These are phyloP conservation scores for Vigna trinervia DNA, from an alignment of 306 rosid species.

Conservation along the genomic window DNA sequence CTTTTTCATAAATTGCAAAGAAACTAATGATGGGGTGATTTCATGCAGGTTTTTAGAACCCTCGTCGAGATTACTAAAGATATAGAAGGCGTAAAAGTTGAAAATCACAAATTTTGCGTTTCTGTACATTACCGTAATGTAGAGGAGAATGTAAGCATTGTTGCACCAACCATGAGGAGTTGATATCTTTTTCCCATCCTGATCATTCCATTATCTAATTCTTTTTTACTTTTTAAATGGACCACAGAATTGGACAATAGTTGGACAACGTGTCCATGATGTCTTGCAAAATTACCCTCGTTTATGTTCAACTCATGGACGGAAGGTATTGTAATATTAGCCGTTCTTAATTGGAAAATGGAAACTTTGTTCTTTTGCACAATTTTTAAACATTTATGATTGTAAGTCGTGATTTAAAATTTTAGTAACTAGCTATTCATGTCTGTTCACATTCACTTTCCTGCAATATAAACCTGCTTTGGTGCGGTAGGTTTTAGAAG, in stretches of 20 bases:
- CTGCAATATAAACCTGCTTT: background rate
- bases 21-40: background rate
- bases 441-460: background rate
- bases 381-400: background rate
- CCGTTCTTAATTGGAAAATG: background rate
- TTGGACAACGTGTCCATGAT: conserved; percentile 90
- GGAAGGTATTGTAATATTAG: conserved; percentile 60
- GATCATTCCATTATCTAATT: background rate
- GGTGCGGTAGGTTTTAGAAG: conserved; percentile 80
- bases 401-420: background rate
- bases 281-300: conserved; percentile 77
- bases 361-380: conserved; percentile 12
- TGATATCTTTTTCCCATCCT: background rate
- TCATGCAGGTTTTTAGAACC: conserved; percentile 79
- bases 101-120: conserved; percentile 92
- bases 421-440: background rate
- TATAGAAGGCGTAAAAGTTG: conserved; percentile 81
- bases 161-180: conserved; percentile 8
- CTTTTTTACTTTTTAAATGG: background rate
- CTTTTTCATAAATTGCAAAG: background rate
- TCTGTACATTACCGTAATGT: conserved; percentile 98
- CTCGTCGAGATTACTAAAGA: conserved; percentile 74
- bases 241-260: conserved; percentile 77
- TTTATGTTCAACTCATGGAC: conserved; percentile 86
- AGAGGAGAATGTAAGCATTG: conserved; percentile 69